Conservation (phyloP, 2,329 filamentous ascomycete species). For the Colletotrichum neosansevieriae region DNA sequence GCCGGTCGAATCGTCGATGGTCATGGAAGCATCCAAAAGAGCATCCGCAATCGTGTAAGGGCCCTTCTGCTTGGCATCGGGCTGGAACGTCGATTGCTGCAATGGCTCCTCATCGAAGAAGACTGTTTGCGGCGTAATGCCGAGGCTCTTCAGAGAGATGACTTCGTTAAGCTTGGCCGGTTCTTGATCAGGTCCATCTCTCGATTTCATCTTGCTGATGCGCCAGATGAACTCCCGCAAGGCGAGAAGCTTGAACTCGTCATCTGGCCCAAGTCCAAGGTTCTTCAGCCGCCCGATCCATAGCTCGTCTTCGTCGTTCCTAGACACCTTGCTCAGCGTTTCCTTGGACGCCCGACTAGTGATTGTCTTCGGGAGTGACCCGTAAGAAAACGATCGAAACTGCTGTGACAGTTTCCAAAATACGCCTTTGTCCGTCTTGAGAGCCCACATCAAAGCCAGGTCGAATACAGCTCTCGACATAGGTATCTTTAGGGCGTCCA, state of each 20-base stretch:
- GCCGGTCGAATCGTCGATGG: constrained; percentile 77
- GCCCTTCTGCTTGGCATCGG: constrained; percentile 53
- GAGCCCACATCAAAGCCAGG: constrained; percentile 86
- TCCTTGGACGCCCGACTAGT: constrained; percentile 69
- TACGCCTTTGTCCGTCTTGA: constrained; percentile 80
- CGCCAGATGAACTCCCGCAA: constrained; percentile 94
- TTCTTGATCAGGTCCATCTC: constrained; percentile 57
- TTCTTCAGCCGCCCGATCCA: constrained; percentile 90
- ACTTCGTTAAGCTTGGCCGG: constrained; percentile 73
- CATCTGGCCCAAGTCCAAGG: constrained; percentile 83
- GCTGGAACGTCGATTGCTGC: constrained; percentile 52
- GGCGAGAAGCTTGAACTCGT: constrained; percentile 89
- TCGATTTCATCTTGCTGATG: constrained; percentile 77
- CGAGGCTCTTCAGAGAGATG: constrained; percentile 79
- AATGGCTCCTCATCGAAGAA: constrained; percentile 86
- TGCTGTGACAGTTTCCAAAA: constrained; percentile 88
- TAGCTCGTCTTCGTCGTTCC: constrained; percentile 92
- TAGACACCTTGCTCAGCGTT: constrained; percentile 72
- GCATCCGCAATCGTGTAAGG: constrained; percentile 91
- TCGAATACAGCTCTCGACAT: constrained; percentile 85
- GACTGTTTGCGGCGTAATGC: constrained; percentile 87
- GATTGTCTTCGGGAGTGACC: constrained; percentile 65
- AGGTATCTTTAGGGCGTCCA: constrained; percentile 87
- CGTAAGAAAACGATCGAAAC: constrained; percentile 73
- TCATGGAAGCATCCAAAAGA: constrained; percentile 89